A percentile compares a stretch with the other conserved stretches of the same genome.
These are phyloP conservation scores for Lolium perenne DNA, from an alignment of 176 grass and related monocot genomes.

Conservation along the genomic window DNA sequence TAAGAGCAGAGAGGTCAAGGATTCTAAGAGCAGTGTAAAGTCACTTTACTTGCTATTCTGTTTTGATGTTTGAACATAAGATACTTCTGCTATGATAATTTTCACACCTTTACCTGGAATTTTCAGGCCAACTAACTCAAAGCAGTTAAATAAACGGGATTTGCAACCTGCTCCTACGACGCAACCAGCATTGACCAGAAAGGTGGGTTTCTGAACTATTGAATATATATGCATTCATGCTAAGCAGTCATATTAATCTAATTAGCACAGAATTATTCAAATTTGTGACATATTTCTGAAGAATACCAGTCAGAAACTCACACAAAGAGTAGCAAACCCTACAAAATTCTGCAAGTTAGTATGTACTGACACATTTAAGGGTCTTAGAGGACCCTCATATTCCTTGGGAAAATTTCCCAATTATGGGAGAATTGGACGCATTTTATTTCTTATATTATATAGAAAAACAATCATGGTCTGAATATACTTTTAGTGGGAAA, in stretches of 20 bases:
- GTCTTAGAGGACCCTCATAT: not conserved
- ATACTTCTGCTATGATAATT: conserved; percentile 33
- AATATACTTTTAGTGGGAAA: conserved; percentile 25
- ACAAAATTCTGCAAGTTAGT: not conserved
- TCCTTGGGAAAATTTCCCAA: not conserved
- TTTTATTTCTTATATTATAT: too few species aligned
- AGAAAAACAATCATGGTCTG: not conserved
- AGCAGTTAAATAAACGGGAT: conserved; percentile 47
- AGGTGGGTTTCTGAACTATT: conserved; percentile 32
- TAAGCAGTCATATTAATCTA: conserved; percentile 37
- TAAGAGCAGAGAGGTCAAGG: conserved; percentile 75
- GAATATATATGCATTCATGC: not conserved
- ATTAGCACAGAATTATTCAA: not conserved
- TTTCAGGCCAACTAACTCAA: conserved; percentile 61
- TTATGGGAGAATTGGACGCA: not conserved
- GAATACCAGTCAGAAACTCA: not conserved
- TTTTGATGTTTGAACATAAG: conserved; percentile 32
- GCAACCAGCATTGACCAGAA: conserved; percentile 50
- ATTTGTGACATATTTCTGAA: conserved; percentile 6
- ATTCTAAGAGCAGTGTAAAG: conserved; percentile 68
- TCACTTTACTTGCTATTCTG: conserved; percentile 39
- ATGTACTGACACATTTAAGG: conserved; percentile 7
- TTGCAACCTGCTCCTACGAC: conserved; percentile 17
- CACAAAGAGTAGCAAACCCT: conserved; percentile 5
- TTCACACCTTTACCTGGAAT: conserved; percentile 31